phyloP scores from a whole-genome alignment of 2,329 filamentous ascomycete species.

The Sclerotinia subarctica region DNA sequence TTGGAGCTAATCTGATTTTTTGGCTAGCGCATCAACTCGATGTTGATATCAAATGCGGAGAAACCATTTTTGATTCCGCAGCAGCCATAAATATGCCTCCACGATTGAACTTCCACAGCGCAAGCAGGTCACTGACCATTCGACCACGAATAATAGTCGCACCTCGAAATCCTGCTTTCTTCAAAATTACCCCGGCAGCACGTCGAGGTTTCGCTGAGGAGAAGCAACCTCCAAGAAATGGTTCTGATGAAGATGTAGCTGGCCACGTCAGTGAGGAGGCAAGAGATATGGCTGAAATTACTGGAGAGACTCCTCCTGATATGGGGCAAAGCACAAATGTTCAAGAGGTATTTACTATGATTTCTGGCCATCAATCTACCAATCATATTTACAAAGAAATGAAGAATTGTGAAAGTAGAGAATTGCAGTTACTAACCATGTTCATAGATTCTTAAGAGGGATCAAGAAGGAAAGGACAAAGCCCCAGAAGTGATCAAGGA shows the following conservation, averaged over 20 bases:
- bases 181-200: constrained; percentile 25
- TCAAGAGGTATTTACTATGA: constrained; percentile 52
- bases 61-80: background rate
- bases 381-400: background rate
- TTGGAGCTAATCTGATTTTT: constrained; percentile 3
- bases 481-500: constrained; percentile 66
- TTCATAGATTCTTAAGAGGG: constrained; percentile 59
- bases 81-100: constrained; percentile 49
- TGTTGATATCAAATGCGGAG: constrained; percentile 12
- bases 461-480: constrained; percentile 58
- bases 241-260: constrained; percentile 51
- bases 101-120: constrained; percentile 49
- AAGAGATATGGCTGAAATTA: constrained; percentile 55
- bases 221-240: constrained; percentile 36
- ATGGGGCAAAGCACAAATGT: constrained; percentile 63
- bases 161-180: constrained; percentile 31
- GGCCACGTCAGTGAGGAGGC: constrained; percentile 65
- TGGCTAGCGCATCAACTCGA: constrained; percentile 7
- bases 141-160: constrained; percentile 41
- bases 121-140: constrained; percentile 44
- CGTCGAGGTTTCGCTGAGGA: constrained; percentile 36
- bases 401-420: constrained; percentile 27
- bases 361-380: background rate
- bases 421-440: constrained; percentile 21
- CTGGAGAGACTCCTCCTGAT: constrained; percentile 57